Evolutionary conservation across 2,329 filamentous ascomycete genomes (phyloP), one percentile per base, ranked within the genome.

Genomic region (Colletotrichum musicola): DNA sequence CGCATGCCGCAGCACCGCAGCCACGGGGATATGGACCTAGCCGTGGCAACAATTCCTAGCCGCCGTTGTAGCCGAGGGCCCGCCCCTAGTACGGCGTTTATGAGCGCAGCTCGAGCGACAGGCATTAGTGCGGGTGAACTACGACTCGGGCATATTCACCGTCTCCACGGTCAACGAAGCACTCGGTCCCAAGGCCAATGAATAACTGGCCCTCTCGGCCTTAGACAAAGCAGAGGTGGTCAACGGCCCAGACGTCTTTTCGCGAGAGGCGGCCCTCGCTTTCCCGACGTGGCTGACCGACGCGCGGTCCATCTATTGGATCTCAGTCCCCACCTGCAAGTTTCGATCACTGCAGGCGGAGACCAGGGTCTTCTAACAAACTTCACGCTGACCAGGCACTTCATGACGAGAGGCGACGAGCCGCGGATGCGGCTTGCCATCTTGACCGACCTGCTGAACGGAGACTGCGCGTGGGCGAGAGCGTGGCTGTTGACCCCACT

Each of bases 231-330:
- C 9, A 5, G 25, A 16, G 14, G n/a, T 10, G 7, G 13, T 13
- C 9, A 13, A 14, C 6, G 54, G 30, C 9, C 7, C 9, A 2
- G 13, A 44, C 7, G 9, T 4, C 4, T 13, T 46, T 6, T 3
- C 55, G 2, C 12, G 7, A 10, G 55, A 60, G 16, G 27, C 16
- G 10, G 56, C 49, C 9, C 40, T 30, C 4, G 47, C 30, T 1
- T 46, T 61, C 2, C 14, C 61, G 18, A 65, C 62, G n/a, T 61
- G 62, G 62, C 46, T 65, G 12, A 65, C 62, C 4, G 56, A 61
- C 40, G 56, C 62, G 13, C 25, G 62, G 16, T 65, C 62, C 1
- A 65, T 55, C 1, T 65, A 55, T 18, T 65, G 56, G 49, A 65
- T 61, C 12, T 65, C 62, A n/a, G n/a, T n/a, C n/a, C n/a, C n/a